Evolutionary conservation across 2,329 filamentous ascomycete species (phyloP).

Genomic region (Fusarium pseudograminearum): DNA sequence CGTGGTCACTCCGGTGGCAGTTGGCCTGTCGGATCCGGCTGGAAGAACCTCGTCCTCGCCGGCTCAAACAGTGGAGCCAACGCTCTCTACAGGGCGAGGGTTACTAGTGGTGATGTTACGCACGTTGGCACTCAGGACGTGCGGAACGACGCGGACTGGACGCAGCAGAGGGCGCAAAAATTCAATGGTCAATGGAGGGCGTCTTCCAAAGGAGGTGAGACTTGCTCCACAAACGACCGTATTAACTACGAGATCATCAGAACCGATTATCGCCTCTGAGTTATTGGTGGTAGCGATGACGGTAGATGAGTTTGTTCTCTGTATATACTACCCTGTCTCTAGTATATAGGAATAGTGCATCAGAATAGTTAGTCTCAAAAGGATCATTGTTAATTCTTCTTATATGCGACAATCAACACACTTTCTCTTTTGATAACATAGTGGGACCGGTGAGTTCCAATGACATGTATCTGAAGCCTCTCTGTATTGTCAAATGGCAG

Average conservation of each 20-base stretch:
- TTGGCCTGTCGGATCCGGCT: fast-evolving
- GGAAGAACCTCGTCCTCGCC: neutral
- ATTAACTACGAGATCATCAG: neutral
- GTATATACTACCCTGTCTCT: neutral
- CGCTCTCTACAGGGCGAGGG: neutral
- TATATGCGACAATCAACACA: no score
- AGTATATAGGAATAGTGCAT: no score
- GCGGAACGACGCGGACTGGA: neutral
- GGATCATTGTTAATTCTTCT: no score
- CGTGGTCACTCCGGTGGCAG: fast-evolving
- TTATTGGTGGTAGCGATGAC: no score
- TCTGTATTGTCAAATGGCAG: no score
- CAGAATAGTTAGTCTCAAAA: no score
- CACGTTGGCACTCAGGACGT: neutral
- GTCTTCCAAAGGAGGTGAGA: neutral
- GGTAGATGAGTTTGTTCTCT: neutral
- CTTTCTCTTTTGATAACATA: no score
- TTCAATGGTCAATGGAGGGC: neutral
- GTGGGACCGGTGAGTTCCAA: no score
- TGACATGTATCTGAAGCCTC: no score
- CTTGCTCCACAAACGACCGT: neutral
- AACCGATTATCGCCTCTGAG: neutral
- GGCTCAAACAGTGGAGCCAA: neutral
- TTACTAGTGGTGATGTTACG: neutral
- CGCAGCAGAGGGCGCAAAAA: neutral